phyloP scores from a whole-genome alignment of 805 yeast genomes.

The Sugiyamaella chiloensis region DNA sequence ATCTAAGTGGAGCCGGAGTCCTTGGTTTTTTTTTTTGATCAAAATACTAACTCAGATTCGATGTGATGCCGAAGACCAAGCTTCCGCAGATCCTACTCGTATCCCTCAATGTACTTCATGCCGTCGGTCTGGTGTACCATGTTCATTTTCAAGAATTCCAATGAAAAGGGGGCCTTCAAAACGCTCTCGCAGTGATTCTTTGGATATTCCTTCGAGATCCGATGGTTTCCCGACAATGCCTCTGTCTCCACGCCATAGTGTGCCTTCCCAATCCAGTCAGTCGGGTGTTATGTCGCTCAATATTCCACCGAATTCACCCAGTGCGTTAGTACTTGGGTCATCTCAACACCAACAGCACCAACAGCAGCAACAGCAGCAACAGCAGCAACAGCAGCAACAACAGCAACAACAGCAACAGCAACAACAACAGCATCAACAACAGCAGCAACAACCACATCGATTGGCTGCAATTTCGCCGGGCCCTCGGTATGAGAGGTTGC shows the following conservation, averaged over 20 bases:
- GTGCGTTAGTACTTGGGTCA: no score
- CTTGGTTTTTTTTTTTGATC: no score
- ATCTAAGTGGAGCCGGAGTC: not conserved
- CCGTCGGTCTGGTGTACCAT: slow-evolving; percentile 46
- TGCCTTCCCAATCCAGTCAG: not conserved
- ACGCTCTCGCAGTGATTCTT: slow-evolving; percentile 36
- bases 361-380: not conserved
- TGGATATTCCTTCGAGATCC: slow-evolving; percentile 1
- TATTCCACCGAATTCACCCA: not conserved
- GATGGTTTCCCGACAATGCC: not conserved
- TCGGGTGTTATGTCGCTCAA: not conserved
- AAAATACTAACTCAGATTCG: slow-evolving; percentile 33
- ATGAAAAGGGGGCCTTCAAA: slow-evolving; percentile 62
- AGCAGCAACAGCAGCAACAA: no score
- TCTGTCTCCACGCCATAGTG: slow-evolving; percentile 4
- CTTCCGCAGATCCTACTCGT: slow-evolving; percentile 26
- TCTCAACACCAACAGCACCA: not conserved
- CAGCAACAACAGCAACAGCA: slow-evolving; percentile 3
- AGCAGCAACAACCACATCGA: slow-evolving; percentile 1
- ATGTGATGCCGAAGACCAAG: slow-evolving; percentile 37
- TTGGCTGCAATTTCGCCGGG: slow-evolving; percentile 7
- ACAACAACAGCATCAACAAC: not conserved
- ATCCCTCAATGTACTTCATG: slow-evolving; percentile 48
- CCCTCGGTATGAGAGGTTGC: slow-evolving; percentile 21
- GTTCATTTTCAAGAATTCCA: slow-evolving; percentile 56